Evolutionary conservation across 2,329 filamentous ascomycete genomes (phyloP).

Genomic region (Tolypocladium endophyticum): DNA sequence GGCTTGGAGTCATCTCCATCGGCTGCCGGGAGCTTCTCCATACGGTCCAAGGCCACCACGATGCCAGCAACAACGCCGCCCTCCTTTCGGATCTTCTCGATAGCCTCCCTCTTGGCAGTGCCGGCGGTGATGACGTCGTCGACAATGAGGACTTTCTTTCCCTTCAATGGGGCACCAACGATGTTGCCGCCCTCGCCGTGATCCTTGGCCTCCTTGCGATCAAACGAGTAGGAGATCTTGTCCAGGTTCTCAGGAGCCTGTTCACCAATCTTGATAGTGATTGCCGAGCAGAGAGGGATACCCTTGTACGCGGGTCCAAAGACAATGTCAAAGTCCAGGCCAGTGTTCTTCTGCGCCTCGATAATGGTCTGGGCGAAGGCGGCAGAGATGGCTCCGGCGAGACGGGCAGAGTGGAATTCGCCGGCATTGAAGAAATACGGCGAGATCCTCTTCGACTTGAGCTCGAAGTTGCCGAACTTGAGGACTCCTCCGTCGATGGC

Average conservation of each 20-base stretch:
- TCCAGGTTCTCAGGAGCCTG: constrained; percentile 57
- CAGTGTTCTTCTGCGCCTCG: constrained; percentile 29
- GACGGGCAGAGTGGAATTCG: constrained; percentile 71
- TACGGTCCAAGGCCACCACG: constrained; percentile 77
- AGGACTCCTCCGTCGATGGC: constrained; percentile 60
- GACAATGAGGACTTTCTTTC: constrained; percentile 78
- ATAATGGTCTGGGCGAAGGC: constrained; percentile 67
- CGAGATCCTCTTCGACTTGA: constrained; percentile 85
- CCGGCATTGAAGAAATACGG: constrained; percentile 99
- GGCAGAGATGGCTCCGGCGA: constrained; percentile 66
- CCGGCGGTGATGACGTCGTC: constrained; percentile 97
- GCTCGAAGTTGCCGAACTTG: constrained; percentile 73
- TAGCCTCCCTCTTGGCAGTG: constrained; percentile 86
- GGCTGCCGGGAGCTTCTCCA: constrained; percentile 65
- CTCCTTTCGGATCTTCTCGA: constrained; percentile 76
- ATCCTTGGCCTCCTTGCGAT: constrained; percentile 92
- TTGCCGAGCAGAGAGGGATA: constrained; percentile 76
- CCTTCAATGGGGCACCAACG: constrained; percentile 75
- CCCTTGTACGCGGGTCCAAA: constrained; percentile 97
- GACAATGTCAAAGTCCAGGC: constrained; percentile 65
- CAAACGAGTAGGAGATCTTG: constrained; percentile 74
- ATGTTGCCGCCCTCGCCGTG: constrained; percentile 93
- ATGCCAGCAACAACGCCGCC: constrained; percentile 81
- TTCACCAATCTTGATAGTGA: constrained; percentile 64
- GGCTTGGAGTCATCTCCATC: constrained; percentile 57